Evolutionary conservation across 202 grass and related monocot species (phyloP), one percentile per base, ranked within the genome.

Genomic region (Zizania palustris): DNA sequence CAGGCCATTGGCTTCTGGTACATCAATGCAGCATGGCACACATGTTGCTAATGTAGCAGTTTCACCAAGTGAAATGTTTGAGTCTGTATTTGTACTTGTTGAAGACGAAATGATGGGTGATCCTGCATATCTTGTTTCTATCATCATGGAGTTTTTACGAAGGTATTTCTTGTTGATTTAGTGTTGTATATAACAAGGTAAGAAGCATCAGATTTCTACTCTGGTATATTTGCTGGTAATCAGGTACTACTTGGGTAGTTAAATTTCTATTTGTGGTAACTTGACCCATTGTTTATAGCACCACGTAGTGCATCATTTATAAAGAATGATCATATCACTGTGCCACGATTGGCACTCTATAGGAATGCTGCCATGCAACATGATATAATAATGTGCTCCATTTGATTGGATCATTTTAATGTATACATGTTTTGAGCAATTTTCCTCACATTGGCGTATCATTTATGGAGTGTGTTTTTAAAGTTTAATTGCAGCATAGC

Each of bases 91-190:
- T 88, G 68, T 68, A 43, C 73, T 82, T 71, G 87, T 98, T 75
- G 95, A 98, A 81, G 95, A 98, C 77, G 91, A 98, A 88, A 92
- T 98, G 91, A 89, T 84, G 49, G 83, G 83, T 76, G 95, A 98
- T 19, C 95, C 89, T 73, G 75, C 87, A 61, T 98, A 98, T 78
- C 82, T 98, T 76, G 80, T 92, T 81, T 76, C 87, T 72, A 76
- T 92, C 78, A 87, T 92, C 73, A 67, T 92, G 39, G 95, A 98
- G 85, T 95, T 92, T 75, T 40, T 98, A 50, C 78, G 70, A 67
- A 92, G 95, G 95, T 95, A 88, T 56, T 61, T 65, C 6, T 69
- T 90, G 10, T 78, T 71, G 43, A 66, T 45, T 69, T 79, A 74
- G 19, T 70, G 37, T 65, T 62, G 28, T 75, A 66, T 10, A 65